Base-by-base conservation (phyloP, 2,329 filamentous ascomycete genomes). In the Xylariaceae sp. region DNA sequence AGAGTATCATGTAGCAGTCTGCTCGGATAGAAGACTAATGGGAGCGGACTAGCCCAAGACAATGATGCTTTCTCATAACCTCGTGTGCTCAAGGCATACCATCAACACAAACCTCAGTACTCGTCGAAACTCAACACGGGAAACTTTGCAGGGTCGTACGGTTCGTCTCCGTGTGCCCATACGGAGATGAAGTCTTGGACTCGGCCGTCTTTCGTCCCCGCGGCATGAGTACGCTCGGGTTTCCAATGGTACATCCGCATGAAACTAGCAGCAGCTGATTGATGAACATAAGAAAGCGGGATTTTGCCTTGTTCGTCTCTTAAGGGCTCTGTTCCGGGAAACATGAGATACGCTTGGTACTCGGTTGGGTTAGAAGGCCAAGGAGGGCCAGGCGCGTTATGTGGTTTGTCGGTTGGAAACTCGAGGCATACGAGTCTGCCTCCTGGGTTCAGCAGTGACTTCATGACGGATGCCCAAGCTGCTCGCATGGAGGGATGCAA, bases 341-440 rank as follows among this genome's bases (percentile, higher is more conserved):
- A 77, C 48, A 78, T 78, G 40, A 96, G 76, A 60, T 93, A 84
- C 56, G 83, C 84, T 62, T 84, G 73, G 68, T 95, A 94, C 28
- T 88, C 80, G 54, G 83, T 79, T 1, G 87, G 79, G 12, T 82
- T 80, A 39, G 89, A 71, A 7, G 84, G 83, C 77, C 82, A 92
- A 1, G 90, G 90, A 12, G 90, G 90, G 0, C 90, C 90, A 10
- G 77, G 77, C 10, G 79, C 75, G 11, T 75, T 75, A 10, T 86
- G 78, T 40, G 82, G 77, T 67, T 92, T 94, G 55, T 82, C 79
- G 1, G 86, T 83, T 10, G 90, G 90, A 67, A 88, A 95, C 67
- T 96, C 90, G 55, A 96, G 78, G 70, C 83, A 86, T 47, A 86
- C 66, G 22, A 87, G 71, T 36, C 76, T 72, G 18, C 82, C 81